Base-by-base conservation (phyloP, 176 grass and related monocot genomes). In the barley (Hordeum vulgare) region DNA sequence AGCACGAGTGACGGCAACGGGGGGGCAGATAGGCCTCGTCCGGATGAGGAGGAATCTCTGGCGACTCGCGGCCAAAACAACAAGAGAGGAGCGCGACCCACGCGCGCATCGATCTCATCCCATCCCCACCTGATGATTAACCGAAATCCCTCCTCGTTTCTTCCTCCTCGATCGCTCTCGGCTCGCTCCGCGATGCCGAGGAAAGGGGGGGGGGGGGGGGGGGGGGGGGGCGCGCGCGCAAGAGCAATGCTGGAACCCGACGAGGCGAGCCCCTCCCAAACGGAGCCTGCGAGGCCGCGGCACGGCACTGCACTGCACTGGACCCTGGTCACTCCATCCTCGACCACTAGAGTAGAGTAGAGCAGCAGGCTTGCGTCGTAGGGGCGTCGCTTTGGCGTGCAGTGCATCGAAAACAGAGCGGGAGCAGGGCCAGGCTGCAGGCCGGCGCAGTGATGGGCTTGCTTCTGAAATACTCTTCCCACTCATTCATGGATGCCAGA, bases 341-440 rank as follows among this genome's bases (percentile, higher is more conserved):
- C 81, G 26, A 11, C 71, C 58, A 1, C 40, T 42, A 36, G 6
- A 14, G 13, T 42, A 36, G 6, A 14, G 13, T 45, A n/a, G 25
- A 35, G 56, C 27, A 35, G 39, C 26, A 45, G 80, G 47, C 47
- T 57, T 9, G 71, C 66, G 75, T 60, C 15, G 5, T 62, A 62
- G 42, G 76, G 59, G 39, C 11, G 35, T 82, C 54, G 76, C 49
- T 81, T 87, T 94, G 86, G 61, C 28, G 74, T 83, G 18, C 65
- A 80, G 85, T 89, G 91, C 89, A 94, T 90, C 85, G 81, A 88
- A 91, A 91, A 75, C 91, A 86, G 85, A 81, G 42, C 40, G 70
- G 68, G 42, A 5, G 42, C 42, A 36, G 26, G 15, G 9, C 53
- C 51, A 31, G 66, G 49, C 36, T 66, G 49, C 51, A 31, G 66